These are phyloP conservation scores for Rhododendron williamsianum DNA, from an alignment of 148 eudicot species.

Conservation along the genomic window DNA sequence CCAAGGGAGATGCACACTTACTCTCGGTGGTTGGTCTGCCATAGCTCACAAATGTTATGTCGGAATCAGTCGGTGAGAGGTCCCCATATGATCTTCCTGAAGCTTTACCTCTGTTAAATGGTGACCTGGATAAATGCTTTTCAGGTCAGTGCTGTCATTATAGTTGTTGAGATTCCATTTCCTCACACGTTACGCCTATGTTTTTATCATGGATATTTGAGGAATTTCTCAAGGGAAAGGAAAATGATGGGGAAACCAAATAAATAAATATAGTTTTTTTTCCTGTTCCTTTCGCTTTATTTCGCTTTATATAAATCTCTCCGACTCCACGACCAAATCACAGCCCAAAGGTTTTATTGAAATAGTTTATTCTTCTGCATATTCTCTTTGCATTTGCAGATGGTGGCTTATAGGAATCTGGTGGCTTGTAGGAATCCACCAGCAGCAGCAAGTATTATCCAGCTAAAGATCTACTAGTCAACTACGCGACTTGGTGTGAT, in stretches of 20 bases:
- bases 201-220: background rate
- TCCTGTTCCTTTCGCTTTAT: background rate
- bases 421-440: background rate
- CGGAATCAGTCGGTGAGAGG: constrained; percentile 36
- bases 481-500: background rate
- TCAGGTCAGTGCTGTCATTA: background rate
- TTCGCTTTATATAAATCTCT: background rate
- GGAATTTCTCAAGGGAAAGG: background rate
- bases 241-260: background rate
- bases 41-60: constrained; percentile 63
- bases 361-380: background rate
- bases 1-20: constrained; percentile 22
- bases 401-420: background rate
- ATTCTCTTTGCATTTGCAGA: background rate
- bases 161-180: constrained; percentile 34
- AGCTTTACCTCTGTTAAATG: constrained; percentile 48
- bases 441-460: background rate
- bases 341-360: background rate
- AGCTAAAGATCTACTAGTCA: background rate
- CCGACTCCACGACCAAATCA: background rate
- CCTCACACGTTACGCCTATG: constrained; percentile 35
- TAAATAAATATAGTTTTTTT: background rate
- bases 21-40: constrained; percentile 50
- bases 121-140: constrained; percentile 46
- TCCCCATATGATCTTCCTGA: constrained; percentile 51